Evolutionary conservation across 306 rosid genomes (phyloP), one percentile per base, ranked within the genome.

Genomic region (Dalbergia oliveri): DNA sequence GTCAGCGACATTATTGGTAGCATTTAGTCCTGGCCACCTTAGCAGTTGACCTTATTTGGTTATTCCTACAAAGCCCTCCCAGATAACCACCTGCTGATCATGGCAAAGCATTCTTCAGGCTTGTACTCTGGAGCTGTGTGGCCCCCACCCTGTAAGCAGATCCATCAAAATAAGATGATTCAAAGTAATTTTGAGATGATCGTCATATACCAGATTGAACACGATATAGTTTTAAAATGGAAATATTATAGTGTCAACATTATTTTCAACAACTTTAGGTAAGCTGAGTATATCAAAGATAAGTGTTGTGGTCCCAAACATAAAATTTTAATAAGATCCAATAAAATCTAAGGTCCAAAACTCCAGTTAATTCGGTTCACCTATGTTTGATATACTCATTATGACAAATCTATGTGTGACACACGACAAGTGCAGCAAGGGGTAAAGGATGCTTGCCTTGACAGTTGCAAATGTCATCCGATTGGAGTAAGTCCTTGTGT

Each of bases 401-500:
- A 45, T 61, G 10, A 16, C 19, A 35, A 61, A 73, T 73, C 8
- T 47, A 8, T 43, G 16, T 26, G 31, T 26, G 31, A 26, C 31
- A 26, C 31, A 26, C 23, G 23, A 21, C 31, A 26, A 34, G 23
- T 14, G 31, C 14, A 61, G 3, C 0, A 62, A 49, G 15, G 43
- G 61, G 66, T 11, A 54, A 9, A 39, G 0, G 0, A 35, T 12
- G 45, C 90, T 84, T 81, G 71, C 97, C 94, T 92, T 92, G 41
- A 90, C 90, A 14, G 93, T 92, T 37, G 93, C 97, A 81, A 82
- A 92, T 57, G 92, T 92, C 90, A 92, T 90, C 31, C 14, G 21
- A 66, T 92, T 92, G n/a, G 91, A 85, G 63, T 87, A 87, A 41
- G 84, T 84, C 73, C 92, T 88, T 0, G 91, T 89, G 81, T 88